Percentiles rank a stretch among this genome's conserved stretches.
phyloP scores from a whole-genome alignment of 176 grass and related monocot genomes.

The Bolboschoenus planiculmis region DNA sequence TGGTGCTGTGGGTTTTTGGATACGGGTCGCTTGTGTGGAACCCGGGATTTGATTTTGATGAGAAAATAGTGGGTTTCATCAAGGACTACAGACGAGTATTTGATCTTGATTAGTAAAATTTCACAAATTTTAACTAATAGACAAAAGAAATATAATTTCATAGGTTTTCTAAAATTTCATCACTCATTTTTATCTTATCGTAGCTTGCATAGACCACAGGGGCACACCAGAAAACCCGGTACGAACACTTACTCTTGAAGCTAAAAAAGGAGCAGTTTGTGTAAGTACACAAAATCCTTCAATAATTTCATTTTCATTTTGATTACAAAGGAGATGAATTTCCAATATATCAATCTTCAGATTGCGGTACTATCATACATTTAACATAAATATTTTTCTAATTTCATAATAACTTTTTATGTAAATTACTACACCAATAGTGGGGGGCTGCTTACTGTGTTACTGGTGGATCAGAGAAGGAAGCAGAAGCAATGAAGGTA shows the following conservation, averaged over 20 bases:
- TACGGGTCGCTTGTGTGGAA: conserved; percentile 94
- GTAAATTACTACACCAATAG: not conserved
- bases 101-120: conserved; percentile 52
- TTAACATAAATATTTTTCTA: not conserved
- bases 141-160: not conserved
- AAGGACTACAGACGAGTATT: conserved; percentile 82
- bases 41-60: conserved; percentile 80
- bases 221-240: conserved; percentile 66
- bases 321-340: not conserved
- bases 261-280: conserved; percentile 54
- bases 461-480: conserved; percentile 23
- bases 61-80: conserved; percentile 73
- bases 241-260: conserved; percentile 77
- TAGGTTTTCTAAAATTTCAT: too few species aligned
- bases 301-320: not conserved
- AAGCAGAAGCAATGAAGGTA: conserved; percentile 34
- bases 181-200: not conserved
- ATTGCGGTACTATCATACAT: not conserved
- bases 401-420: not conserved
- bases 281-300: conserved; percentile 33
- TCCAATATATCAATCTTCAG: not conserved
- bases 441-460: conserved; percentile 43
- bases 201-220: conserved; percentile 94
- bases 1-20: conserved; percentile 96
- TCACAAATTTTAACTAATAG: not conserved